Evolutionary conservation across 345 rosid genomes (phyloP).

Genomic region (Citrus cavaleriei): DNA sequence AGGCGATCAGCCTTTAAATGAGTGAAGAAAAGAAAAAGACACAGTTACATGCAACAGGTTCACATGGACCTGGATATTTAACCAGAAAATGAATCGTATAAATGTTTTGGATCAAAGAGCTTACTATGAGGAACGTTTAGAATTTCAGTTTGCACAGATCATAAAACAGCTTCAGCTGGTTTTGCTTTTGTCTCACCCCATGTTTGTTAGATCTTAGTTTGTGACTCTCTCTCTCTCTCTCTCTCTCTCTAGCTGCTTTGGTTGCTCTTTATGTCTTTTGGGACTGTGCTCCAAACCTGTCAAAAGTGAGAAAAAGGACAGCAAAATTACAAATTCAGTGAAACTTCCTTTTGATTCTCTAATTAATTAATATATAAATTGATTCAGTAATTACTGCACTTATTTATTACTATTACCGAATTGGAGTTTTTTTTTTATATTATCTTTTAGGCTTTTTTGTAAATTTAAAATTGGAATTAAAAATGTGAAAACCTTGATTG

Average conservation of each 20-base stretch:
- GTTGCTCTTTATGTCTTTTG: constrained; percentile 20
- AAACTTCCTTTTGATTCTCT: neutral
- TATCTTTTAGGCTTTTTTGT: neutral
- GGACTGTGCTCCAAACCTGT: constrained; percentile 8
- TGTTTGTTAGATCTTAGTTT: constrained; percentile 25
- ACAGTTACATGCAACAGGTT: neutral
- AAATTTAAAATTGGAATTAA: neutral
- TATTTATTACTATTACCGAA: neutral
- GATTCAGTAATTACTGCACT: neutral
- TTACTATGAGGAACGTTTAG: constrained; percentile 11
- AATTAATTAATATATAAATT: neutral
- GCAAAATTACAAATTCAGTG: too few relatives aligned
- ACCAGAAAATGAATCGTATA: neutral
- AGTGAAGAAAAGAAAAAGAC: neutral
- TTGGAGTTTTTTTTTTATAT: neutral
- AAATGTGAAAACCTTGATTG: neutral
- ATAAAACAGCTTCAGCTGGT: constrained; percentile 9
- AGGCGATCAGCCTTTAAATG: neutral
- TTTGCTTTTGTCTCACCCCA: constrained; percentile 30
- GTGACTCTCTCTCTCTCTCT: neutral
- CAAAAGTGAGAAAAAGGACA: neutral
- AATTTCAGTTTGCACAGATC: neutral
- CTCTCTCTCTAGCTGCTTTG: constrained; percentile 6
- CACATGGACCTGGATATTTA: neutral
- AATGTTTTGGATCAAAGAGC: neutral